Base-by-base conservation (phyloP, 345 rosid genomes). In the Murraya paniculata region DNA sequence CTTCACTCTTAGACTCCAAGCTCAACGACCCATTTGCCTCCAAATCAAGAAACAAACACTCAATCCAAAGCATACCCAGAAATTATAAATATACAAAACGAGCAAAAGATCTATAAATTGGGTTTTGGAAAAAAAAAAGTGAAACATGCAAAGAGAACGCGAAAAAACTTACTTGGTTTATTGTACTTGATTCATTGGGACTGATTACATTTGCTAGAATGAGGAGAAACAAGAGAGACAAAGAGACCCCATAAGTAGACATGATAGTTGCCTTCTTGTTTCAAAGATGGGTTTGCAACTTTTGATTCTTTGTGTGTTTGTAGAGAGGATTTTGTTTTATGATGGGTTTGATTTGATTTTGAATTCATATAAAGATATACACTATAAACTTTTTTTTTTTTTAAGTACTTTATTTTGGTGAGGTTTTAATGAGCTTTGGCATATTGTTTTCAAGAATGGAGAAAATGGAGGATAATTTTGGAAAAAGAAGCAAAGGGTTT, bases 11-110 rank as follows among this genome's bases (percentile, higher is more conserved):
- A 65, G 74, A 80, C 64, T 81, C 83, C 73, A 75, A 1, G 41
- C 14, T 68, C 80, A 72, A 18, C 68, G 88, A 75, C 85, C 81
- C 92, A 78, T 86, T 87, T 71, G 5, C 92, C 97, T 89, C 71
- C 77, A 81, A 72, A 86, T 61, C 83, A 77, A 77, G 25, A 57
- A 68, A 72, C 66, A 77, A 64, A 74, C 68, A 79, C 53, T 73
- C 68, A 86, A 75, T 83, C 68, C 60, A 82, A 78, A n/a, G 79
- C 78, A 64, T 60, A 76, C 76, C 83, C 83, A 84, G 13, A 78
- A 79, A 68, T 48, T 7, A 25, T 16, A n/a, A 59, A 74, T 36
- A 48, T 57, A 76, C 71, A 61, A 57, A 41, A 81, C 71, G 79
- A 30, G 65, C 57, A 38, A 57, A 81, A 70, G 77, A 13, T 33